Base-by-base conservation (phyloP, 805 yeast species). In the Grigorovia transvaalensis region DNA sequence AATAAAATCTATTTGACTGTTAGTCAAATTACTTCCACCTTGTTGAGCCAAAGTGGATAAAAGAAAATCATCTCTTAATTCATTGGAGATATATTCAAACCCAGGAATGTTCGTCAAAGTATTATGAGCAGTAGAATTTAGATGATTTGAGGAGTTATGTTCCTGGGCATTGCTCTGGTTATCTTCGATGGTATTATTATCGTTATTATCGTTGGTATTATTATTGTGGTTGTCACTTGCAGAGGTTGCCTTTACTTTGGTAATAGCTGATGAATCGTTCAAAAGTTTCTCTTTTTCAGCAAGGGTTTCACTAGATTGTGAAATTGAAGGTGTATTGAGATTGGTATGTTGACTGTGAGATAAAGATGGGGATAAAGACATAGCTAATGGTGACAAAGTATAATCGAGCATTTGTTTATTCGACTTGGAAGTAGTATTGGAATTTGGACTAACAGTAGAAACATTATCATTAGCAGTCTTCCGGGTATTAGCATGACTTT, bases 41-140 rank as follows among this genome's bases (percentile, higher is more conserved):
- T 70, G 66, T 59, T 79, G 67, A 0, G 90, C 89, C 5, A 87
- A 83, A 0, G 89, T 89, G 0, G 89, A 82, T 54, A 84, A 68
- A 29, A 84, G 66, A 0, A 88, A 89, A 58, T 84, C 89, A 56
- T 82, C 88, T 49, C 85, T 64, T 46, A 84, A 70, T 60, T 84
- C 90, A 51, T 77, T 80, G 15, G 88, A 81, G 20, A 84, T 71
- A 88, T 88, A 84, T 41, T 56, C 55, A 44, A 48, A 53, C 2
- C 54, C 56, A 2, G 58, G 56, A 27, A 53, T 42, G 44, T 50
- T 50, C 13, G 42, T 49, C n/a, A 50, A 4, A 7, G 49, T 5
- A 8, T 27, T 29, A n/a, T 27, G 19, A 29, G 2, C 8, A n/a
- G 9, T 23, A 4, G 8, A 4, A 15, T 30, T 40, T 9, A 20